Conservation (phyloP, 192 early-diverging fungal genomes). For the Entomortierella chlamydospora region DNA sequence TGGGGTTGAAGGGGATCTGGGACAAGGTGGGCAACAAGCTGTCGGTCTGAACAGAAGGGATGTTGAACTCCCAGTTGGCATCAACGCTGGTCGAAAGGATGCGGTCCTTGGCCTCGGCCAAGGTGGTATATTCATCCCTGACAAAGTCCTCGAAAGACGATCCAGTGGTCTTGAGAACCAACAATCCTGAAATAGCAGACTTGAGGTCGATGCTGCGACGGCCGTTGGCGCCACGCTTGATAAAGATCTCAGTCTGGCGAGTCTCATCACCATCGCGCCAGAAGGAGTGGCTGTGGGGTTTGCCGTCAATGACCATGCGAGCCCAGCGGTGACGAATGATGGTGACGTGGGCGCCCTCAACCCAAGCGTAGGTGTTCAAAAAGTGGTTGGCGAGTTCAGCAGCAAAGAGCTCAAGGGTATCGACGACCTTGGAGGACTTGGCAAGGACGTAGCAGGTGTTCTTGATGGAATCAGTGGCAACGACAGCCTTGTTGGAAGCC, state of each 20-base stretch:
- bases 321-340: conserved; percentile 82
- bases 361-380: conserved; percentile 78
- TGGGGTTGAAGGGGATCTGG: conserved; percentile 62
- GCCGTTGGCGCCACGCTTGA: conserved; percentile 54
- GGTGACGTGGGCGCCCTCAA: conserved; percentile 69
- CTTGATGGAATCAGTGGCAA: conserved; percentile 84
- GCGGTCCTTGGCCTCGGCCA: conserved; percentile 80
- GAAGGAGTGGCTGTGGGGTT: conserved; percentile 78
- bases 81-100: conserved; percentile 82
- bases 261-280: conserved; percentile 76
- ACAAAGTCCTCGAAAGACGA: conserved; percentile 82
- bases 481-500: conserved; percentile 80
- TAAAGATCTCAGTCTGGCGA: conserved; percentile 69
- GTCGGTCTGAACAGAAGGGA: conserved; percentile 20
- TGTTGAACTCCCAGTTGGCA: conserved; percentile 70
- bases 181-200: conserved; percentile 76
- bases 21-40: conserved; percentile 31
- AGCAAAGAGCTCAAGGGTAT: conserved; percentile 80
- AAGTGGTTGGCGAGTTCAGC: conserved; percentile 76
- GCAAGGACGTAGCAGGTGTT: conserved; percentile 83
- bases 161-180: conserved; percentile 86
- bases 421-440: conserved; percentile 74
- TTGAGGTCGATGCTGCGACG: conserved; percentile 56
- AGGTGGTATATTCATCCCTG: conserved; percentile 79
- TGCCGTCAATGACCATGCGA: conserved; percentile 71